phyloP scores from a whole-genome alignment of 495 filamentous ascomycete species.

The Zalerion maritima region DNA sequence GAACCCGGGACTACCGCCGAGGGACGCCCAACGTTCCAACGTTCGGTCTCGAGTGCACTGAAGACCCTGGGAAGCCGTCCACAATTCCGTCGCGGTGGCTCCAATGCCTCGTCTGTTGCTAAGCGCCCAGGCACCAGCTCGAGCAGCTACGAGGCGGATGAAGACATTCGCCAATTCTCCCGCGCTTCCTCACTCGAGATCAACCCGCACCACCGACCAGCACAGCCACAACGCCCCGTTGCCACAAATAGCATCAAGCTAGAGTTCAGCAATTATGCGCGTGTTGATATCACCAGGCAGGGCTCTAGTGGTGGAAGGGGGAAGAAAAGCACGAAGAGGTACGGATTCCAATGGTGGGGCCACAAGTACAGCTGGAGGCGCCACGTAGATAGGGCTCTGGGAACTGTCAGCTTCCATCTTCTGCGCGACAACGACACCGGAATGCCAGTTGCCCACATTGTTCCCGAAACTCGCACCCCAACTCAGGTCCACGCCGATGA shows the following conservation, averaged over 20 bases:
- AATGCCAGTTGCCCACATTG: conserved; percentile 62
- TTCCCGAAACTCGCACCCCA: conserved; percentile 62
- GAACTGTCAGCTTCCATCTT: conserved; percentile 60
- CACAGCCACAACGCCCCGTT: conserved; percentile 26
- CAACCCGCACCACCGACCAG: conserved; percentile 12
- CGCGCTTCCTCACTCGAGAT: conserved; percentile 4
- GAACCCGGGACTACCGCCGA: conserved; percentile 27
- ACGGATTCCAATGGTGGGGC: conserved; percentile 89
- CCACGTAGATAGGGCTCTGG: conserved; percentile 44
- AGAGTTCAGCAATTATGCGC: conserved; percentile 96
- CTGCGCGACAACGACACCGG: conserved; percentile 47
- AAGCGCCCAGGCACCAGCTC: conserved; percentile 32
- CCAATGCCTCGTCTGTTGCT: conserved; percentile 21
- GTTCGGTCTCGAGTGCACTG: conserved; percentile 64
- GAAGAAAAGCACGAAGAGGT: conserved; percentile 54
- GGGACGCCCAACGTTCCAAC: conserved; percentile 35
- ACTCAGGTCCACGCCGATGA: conserved; percentile 58
- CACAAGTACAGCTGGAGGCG: conserved; percentile 76
- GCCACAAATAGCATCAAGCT: conserved; percentile 66
- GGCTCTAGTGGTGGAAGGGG: no score
- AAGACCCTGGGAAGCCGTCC: conserved; percentile 49
- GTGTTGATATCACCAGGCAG: conserved; percentile 68
- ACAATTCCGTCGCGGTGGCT: conserved; percentile 29
- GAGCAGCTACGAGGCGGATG: conserved; percentile 30
- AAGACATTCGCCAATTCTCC: conserved; percentile 28